Evolutionary conservation across 2,329 filamentous ascomycete genomes (phyloP).

Genomic region (Aspergillus spinulosporus): DNA sequence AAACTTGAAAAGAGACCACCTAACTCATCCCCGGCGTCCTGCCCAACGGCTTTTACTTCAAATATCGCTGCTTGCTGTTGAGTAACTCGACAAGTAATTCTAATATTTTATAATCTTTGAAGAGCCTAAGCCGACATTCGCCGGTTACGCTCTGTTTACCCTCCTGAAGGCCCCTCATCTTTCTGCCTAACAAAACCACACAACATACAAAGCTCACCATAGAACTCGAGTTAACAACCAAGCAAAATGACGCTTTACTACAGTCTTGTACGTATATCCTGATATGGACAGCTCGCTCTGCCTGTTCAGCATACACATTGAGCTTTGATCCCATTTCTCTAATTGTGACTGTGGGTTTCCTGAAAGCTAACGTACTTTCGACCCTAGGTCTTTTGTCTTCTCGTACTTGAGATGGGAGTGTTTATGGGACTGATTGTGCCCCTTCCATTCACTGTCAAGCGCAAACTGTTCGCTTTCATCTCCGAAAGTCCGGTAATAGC

Average conservation of each 20-base stretch:
- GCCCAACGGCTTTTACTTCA: not conserved
- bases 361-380: conserved; percentile 4
- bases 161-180: conserved; percentile 13
- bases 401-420: conserved; percentile 53
- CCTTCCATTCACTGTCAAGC: conserved; percentile 80
- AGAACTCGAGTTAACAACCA: not conserved
- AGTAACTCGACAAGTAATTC: not conserved
- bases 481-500: conserved; percentile 82
- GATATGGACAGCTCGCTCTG: not conserved
- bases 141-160: conserved; percentile 20
- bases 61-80: not conserved
- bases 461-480: conserved; percentile 93
- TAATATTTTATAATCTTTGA: not conserved
- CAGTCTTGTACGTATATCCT: conserved; percentile 56
- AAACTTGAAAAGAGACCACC: conserved; percentile 66
- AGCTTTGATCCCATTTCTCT: conserved; percentile 13
- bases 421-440: conserved; percentile 64
- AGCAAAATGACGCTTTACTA: conserved; percentile 68
- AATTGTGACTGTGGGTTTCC: conserved; percentile 3
- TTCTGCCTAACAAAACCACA: not conserved
- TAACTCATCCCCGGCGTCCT: conserved; percentile 49
- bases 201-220: not conserved
- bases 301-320: conserved; percentile 1
- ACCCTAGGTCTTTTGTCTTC: conserved; percentile 49
- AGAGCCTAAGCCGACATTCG: not conserved